Conservation (phyloP, 108 stramenopile species). For the Schizochytrium sp. region DNA sequence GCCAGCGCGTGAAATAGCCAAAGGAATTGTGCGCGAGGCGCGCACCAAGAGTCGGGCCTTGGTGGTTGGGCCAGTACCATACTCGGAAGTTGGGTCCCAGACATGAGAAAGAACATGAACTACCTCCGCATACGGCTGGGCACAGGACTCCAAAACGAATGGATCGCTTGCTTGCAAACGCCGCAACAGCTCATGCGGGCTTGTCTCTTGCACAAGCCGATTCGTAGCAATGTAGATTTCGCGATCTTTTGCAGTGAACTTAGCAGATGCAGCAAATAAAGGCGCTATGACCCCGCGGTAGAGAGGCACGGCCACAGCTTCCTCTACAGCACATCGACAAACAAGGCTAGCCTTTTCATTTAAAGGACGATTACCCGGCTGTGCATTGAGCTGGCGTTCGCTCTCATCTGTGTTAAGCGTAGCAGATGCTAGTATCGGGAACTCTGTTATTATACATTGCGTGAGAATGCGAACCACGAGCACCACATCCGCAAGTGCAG, state of each 20-base stretch:
- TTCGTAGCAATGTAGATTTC: not conserved
- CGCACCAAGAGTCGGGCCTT: constrained; percentile 10
- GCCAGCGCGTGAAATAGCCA: not conserved
- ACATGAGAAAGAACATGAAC: not conserved
- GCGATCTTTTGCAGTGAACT: not conserved
- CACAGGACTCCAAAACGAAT: not conserved
- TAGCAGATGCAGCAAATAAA: not conserved
- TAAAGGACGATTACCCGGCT: not conserved
- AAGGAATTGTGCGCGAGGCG: constrained; percentile 8
- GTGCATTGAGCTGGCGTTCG: not conserved
- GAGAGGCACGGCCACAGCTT: constrained; percentile 12
- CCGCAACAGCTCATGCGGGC: constrained; percentile 3
- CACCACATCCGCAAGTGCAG: not conserved
- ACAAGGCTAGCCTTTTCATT: constrained; percentile 41
- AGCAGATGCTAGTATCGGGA: not conserved
- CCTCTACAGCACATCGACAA: not conserved
- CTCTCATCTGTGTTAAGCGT: not conserved
- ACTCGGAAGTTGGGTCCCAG: not conserved
- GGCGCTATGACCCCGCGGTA: not conserved
- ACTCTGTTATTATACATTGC: not conserved
- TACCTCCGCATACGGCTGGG: not conserved
- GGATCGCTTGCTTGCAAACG: not conserved
- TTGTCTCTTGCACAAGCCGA: not conserved
- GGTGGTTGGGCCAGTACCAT: not conserved
- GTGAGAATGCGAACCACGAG: constrained; percentile 35